Base-by-base conservation (phyloP, 2,329 filamentous ascomycete genomes). In the Phialemonium atrogriseum region DNA sequence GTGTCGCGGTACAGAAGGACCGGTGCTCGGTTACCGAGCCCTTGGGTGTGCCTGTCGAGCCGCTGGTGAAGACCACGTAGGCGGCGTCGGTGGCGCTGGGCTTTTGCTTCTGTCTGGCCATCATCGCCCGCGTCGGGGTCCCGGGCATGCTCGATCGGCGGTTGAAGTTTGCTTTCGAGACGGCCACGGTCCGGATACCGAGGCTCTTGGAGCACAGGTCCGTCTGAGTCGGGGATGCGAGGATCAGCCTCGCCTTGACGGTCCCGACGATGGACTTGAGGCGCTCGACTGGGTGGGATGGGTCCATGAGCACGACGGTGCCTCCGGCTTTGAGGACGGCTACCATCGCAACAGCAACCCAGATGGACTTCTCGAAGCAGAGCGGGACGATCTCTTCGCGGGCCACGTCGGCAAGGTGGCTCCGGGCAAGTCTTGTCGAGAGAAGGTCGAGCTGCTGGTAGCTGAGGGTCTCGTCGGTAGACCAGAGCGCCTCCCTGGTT, bases 41-140 rank as follows among this genome's bases (percentile, higher is more conserved):
- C 62, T 70, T 25, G 58, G 66, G 66, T 24, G 53, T 50, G 6
- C 66, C 66, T 2, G 66, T 70, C 10, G 60, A 67, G n/a, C 66
- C 66, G 12, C 64, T 45, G 5, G 44, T 47, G 24, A 45, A 46
- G 14, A 47, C 62, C 37, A 69, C 63, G 13, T 47, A 49, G 9
- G 47, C 45, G 7, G 40, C 27, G 11, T 41, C 35, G 10, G 32
- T 24, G 12, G 44, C 26, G 5, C 24, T 26, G 11, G 67, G n/a
- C n/a, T n/a, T n/a, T n/a, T n/a, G n/a, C 27, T 9, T 15, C 12
- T 13, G 23, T 7, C 11, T 24, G 23, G 11, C n/a, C 7, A 6
- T 43, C 29, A 6, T 42, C 39, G 14, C 25, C 4, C 16, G n/a
- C 7, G n/a, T n/a, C n/a, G n/a, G n/a, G n/a, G n/a, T n/a, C n/a